Evolutionary conservation across 441 rosid genomes (phyloP), one percentile per base, ranked within the genome.

Genomic region (Gossypium schwendimanii): DNA sequence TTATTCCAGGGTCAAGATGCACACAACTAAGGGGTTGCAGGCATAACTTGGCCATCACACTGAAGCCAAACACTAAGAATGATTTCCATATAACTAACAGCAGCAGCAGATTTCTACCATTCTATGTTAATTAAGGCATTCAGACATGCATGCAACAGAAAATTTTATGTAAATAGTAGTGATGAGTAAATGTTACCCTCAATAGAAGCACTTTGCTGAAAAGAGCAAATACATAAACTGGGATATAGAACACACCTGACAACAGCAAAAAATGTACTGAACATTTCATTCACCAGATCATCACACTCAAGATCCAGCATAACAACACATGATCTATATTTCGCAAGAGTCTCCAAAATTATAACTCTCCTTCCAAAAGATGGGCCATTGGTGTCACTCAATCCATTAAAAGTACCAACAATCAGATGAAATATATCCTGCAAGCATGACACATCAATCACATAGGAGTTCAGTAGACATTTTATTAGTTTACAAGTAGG

Each of bases 261-360:
- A 82, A 94, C 97, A 74, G 89, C 67, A 62, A 96, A 88, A 79
- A 96, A 94, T 75, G 96, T 92, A 72, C 82, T 84, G 79, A 85
- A 90, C 85, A 90, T 87, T 84, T 88, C 83, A 80, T 87, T 83
- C 78, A 90, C 90, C 62, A 90, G 80, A 76, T 90, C 87, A 65
- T 90, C 89, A 75, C 92, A 90, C 83, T 87, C 95, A 75, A 90
- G 89, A 84, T 90, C 95, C 86, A 90, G 76, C 95, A 90, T 88
- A 71, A 88, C 91, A 69, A 90, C 84, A 78, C 95, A 90, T 71
- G 95, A 90, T 84, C 89, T 84, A 80, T 88, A 90, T 80, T 83
- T 90, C 18, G 95, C 91, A 75, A 88, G 85, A 52, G 91, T 88
- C 84, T 88, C 93, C 73, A 90, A 80, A 76, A 90, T 90, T 81